phyloP scores from a whole-genome alignment of 1,139 yeast species.

The Zygoascus sp. region DNA sequence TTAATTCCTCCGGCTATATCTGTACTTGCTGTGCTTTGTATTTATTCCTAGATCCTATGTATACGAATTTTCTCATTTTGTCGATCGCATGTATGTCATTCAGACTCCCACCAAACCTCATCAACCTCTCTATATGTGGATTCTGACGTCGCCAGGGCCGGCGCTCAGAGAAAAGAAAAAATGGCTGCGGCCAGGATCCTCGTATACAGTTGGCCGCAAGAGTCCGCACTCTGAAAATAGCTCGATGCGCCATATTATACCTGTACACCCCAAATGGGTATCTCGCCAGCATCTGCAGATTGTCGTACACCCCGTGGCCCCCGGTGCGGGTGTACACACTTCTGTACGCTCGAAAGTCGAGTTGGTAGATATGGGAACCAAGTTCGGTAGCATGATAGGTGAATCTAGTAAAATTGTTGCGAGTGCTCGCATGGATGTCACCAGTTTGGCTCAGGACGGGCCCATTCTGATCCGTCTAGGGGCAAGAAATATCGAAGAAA shows the following conservation, averaged over 20 bases:
- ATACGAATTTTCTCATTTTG: neutral
- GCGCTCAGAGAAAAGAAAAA: slow-evolving; percentile 15
- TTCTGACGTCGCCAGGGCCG: slow-evolving; percentile 16
- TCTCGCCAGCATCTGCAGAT: slow-evolving; percentile 27
- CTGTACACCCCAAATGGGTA: slow-evolving; percentile 11
- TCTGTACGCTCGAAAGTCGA: slow-evolving; percentile 20
- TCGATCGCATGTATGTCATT: neutral
- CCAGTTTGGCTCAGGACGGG: slow-evolving; percentile 11
- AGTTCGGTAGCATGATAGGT: slow-evolving; percentile 26
- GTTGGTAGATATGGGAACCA: slow-evolving; percentile 26
- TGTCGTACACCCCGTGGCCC: slow-evolving; percentile 16
- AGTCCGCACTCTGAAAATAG: slow-evolving; percentile 1
- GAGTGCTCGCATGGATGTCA: slow-evolving; percentile 10
- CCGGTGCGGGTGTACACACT: slow-evolving; percentile 19
- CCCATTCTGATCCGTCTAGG: slow-evolving; percentile 11
- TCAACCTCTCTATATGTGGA: slow-evolving; percentile 18
- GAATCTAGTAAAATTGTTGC: slow-evolving; percentile 6
- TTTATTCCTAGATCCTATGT: too few relatives aligned
- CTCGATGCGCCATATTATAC: neutral
- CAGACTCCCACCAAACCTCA: neutral
- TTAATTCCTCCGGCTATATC: neutral
- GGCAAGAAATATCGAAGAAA: slow-evolving; percentile 8
- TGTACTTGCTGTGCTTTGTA: neutral
- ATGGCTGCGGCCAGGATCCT: slow-evolving; percentile 24
- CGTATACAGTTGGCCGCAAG: slow-evolving; percentile 18